These are phyloP conservation scores for Penicillium robsamsonii DNA, from an alignment of 495 filamentous ascomycete species.

Conservation along the genomic window DNA sequence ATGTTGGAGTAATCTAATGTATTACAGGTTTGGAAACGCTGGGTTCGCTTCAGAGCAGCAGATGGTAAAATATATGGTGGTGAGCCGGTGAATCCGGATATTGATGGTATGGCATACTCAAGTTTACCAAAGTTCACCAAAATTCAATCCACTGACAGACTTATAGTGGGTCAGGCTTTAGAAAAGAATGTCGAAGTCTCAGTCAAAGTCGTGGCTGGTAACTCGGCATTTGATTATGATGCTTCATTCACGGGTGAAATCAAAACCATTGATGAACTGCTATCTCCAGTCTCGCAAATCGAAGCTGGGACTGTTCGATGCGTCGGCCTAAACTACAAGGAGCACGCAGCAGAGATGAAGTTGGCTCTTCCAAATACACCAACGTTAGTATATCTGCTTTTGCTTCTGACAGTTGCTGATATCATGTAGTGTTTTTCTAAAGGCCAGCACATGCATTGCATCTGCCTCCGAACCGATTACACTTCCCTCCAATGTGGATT, in stretches of 20 bases:
- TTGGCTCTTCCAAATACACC: conserved; percentile 22
- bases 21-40: conserved; percentile 9
- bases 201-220: conserved; percentile 8
- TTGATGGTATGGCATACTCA: conserved; percentile 11
- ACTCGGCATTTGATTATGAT: conserved; percentile 10
- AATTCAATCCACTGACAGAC: neutral
- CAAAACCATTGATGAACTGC: conserved; percentile 3
- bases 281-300: conserved; percentile 13
- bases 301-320: conserved; percentile 29
- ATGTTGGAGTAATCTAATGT: neutral
- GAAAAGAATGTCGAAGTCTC: neutral
- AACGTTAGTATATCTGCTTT: conserved; percentile 3
- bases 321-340: conserved; percentile 43
- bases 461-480: conserved; percentile 14
- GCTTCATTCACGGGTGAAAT: conserved; percentile 12
- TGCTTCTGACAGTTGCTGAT: neutral
- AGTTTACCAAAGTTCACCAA: neutral
- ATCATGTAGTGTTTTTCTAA: conserved; percentile 9
- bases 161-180: conserved; percentile 11
- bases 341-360: conserved; percentile 40
- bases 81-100: conserved; percentile 8
- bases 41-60: conserved; percentile 9
- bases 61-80: conserved; percentile 16
- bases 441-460: conserved; percentile 14
- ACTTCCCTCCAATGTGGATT: conserved; percentile 13